Evolutionary conservation across 176 grass and related monocot species (phyloP).

Genomic region (Microstegium vimineum): DNA sequence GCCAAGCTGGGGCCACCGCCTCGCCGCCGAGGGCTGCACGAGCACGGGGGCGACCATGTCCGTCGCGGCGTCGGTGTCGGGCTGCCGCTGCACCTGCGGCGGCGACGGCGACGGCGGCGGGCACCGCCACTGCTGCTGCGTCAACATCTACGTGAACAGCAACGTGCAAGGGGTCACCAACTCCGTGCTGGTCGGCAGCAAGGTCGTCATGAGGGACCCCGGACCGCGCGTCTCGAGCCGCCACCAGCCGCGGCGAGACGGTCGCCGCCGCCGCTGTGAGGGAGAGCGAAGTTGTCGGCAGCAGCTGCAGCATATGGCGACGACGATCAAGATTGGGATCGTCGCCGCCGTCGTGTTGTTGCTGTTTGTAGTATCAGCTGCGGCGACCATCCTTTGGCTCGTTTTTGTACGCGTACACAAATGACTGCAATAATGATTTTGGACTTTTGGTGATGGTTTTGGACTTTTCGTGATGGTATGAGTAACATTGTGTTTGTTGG

Average conservation of each 20-base stretch:
- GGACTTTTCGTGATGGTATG: too few relatives aligned
- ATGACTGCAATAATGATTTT: too few relatives aligned
- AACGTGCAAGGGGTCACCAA: slow-evolving; percentile 91
- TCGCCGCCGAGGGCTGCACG: slow-evolving; percentile 15
- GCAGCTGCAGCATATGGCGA: not conserved
- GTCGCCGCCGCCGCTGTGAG: not conserved
- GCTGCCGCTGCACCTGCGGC: not conserved
- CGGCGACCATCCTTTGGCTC: too few relatives aligned
- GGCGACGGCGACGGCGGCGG: too few relatives aligned
- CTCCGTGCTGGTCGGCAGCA: slow-evolving; percentile 78
- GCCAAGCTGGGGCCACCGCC: too few relatives aligned
- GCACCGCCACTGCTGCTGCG: slow-evolving; percentile 1
- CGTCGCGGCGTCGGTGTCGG: not conserved
- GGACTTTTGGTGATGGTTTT: too few relatives aligned
- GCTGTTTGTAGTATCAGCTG: too few relatives aligned
- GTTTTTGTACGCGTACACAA: too few relatives aligned
- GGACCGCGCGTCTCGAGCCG: slow-evolving; percentile 26
- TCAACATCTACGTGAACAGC: slow-evolving; percentile 66
- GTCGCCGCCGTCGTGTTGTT: not conserved
- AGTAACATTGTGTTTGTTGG: too few relatives aligned
- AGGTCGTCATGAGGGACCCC: slow-evolving; percentile 52
- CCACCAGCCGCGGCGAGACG: not conserved
- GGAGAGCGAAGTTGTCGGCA: not conserved
- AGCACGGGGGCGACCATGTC: slow-evolving; percentile 50
- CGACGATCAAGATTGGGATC: not conserved